These are phyloP conservation scores for Ophiostoma populinum DNA, from an alignment of 2,329 filamentous ascomycete genomes.

Conservation along the genomic window DNA sequence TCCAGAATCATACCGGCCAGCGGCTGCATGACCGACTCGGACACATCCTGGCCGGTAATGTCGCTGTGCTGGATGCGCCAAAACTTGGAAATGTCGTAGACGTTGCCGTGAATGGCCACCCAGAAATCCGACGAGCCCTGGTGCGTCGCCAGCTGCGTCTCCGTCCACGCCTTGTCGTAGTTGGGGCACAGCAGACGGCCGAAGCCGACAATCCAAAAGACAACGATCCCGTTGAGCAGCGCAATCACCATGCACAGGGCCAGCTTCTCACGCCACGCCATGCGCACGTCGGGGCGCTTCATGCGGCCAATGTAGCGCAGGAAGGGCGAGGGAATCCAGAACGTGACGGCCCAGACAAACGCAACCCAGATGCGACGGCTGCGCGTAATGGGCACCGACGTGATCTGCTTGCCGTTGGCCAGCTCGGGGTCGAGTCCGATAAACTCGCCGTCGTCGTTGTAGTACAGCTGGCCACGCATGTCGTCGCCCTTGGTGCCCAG, in stretches of 20 bases:
- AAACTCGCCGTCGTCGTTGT: constrained; percentile 52
- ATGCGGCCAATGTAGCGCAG: constrained; percentile 76
- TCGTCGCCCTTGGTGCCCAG: constrained; percentile 74
- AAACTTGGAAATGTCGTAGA: constrained; percentile 86
- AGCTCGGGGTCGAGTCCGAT: constrained; percentile 61
- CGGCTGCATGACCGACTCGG: constrained; percentile 49
- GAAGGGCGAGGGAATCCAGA: constrained; percentile 80
- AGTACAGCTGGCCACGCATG: constrained; percentile 55
- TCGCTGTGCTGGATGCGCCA: constrained; percentile 77
- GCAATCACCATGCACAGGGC: constrained; percentile 67
- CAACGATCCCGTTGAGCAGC: constrained; percentile 60
- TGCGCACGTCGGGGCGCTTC: constrained; percentile 90
- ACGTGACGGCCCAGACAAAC: constrained; percentile 74
- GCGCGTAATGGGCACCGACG: constrained; percentile 45
- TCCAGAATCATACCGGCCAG: constrained; percentile 68
- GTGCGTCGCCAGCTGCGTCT: constrained; percentile 51
- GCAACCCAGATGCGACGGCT: constrained; percentile 63
- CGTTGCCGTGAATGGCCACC: constrained; percentile 71
- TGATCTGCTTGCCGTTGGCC: constrained; percentile 58
- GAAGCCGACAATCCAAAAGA: constrained; percentile 88
- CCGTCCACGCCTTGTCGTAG: constrained; percentile 74
- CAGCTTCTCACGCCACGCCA: constrained; percentile 95
- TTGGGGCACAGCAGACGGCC: constrained; percentile 79
- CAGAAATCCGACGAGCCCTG: constrained; percentile 61
- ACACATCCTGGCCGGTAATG: constrained; percentile 37